Evolutionary conservation across 2,329 filamentous ascomycete genomes (phyloP).

Genomic region (Macroventuria anomochaeta): DNA sequence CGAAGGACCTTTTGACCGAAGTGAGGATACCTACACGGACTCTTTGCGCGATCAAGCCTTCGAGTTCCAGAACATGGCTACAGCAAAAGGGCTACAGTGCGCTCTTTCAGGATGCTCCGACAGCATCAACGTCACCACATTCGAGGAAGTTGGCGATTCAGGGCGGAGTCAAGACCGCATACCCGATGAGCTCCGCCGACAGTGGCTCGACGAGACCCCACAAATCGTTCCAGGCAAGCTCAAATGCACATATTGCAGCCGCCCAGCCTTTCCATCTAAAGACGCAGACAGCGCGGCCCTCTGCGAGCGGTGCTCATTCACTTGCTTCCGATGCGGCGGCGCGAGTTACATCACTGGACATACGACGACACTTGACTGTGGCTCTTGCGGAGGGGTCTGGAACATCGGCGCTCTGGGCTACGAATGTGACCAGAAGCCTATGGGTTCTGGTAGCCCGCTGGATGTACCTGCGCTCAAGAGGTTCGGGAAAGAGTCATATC

Average conservation of each 20-base stretch:
- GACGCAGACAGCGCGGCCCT: constrained; percentile 12
- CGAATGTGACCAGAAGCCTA: constrained; percentile 35
- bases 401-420: constrained; percentile 50
- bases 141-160: constrained; percentile 50
- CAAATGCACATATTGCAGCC: constrained; percentile 45
- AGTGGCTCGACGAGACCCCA: constrained; percentile 28
- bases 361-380: constrained; percentile 37
- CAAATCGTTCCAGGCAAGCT: constrained; percentile 34
- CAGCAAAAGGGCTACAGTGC: constrained; percentile 28
- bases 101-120: constrained; percentile 38
- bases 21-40: constrained; percentile 29
- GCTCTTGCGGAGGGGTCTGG: constrained; percentile 44
- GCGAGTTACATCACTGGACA: constrained; percentile 23
- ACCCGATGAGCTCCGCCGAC: constrained; percentile 45
- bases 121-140: constrained; percentile 41
- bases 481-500: constrained; percentile 20
- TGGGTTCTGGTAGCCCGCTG: not conserved
- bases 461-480: constrained; percentile 25
- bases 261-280: constrained; percentile 36
- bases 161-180: constrained; percentile 51
- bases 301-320: constrained; percentile 53
- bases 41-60: constrained; percentile 38
- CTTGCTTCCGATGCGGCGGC: constrained; percentile 51
- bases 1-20: constrained; percentile 45
- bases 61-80: constrained; percentile 42